Base-by-base conservation (phyloP, 1,284 basidiomycete genomes). In the Neonothopanus nambi region DNA sequence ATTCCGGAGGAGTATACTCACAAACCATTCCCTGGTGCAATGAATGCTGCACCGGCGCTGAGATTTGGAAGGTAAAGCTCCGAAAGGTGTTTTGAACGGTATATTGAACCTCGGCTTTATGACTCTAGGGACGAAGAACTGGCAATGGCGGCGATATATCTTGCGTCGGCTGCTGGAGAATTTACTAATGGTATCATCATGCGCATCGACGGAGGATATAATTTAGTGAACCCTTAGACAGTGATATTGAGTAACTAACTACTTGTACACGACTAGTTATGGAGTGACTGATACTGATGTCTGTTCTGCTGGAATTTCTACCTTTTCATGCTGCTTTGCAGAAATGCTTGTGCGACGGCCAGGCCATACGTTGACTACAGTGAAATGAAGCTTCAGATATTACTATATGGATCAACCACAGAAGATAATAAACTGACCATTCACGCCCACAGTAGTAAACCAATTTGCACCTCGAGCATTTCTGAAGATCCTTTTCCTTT, bases 141-240 rank as follows among this genome's bases (percentile, higher is more conserved):
- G 41, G 66, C 57, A 1, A 59, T 57, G 11, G 51, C 60, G 21
- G 67, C 61, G 2, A 37, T 69, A 30, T 67, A 63, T 48, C 50
- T 70, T 13, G 67, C 63, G 2, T 67, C 66, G 3, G 49, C 59
- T 15, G 63, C 60, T 21, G 65, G 65, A 20, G 60, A 53, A 17
- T 70, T 65, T 44, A 63, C 61, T 21, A 68, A 63, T 44, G 69
- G 69, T 13, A 62, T 65, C 28, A 59, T 63, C 12, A 47, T 70
- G 8, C 49, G 59, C 13, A 55, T 69, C 6, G 68, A 71, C 54
- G 68, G 68, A 12, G 67, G 67, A 5, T 62, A 57, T 28, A 42
- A 59, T 6, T 51, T 64, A 5, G 62, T 66, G 17, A 70, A 68
- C 55, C 67, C 67, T 54, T 61, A n/a, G n/a, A n/a, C n/a, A n/a